Evolutionary conservation across 495 filamentous ascomycete genomes (phyloP), one percentile per base, ranked within the genome.

Genomic region (Penicillium angulare): DNA sequence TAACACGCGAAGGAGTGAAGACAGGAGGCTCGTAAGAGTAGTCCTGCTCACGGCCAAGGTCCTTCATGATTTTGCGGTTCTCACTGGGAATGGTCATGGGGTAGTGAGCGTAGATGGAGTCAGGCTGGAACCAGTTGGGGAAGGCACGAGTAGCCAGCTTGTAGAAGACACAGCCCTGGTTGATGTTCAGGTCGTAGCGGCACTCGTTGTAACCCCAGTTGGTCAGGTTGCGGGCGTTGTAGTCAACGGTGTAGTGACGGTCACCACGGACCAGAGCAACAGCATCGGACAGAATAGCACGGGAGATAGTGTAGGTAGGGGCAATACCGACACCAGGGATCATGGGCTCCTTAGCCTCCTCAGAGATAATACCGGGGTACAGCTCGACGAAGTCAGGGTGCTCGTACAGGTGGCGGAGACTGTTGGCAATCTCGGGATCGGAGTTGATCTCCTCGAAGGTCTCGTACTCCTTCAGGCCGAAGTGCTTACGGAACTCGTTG

Each of bases 91-190:
- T 84, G 5, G 87, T 89, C 81, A 95, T 87, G 4, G 90, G 90
- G 61, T 88, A 93, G 57, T 90, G 87, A n/a, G 88, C 88, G 52
- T 93, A 95, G 50, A 92, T 83, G 1, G 87, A 91, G 67, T 93
- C 86, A 23, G 72, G 61, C 64, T 84, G 86, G 81, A 88, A 92
- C 63, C 85, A 82, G 54, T 86, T 80, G 2, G 90, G 90, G 77
- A 95, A 90, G 2, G 89, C 86, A 17, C 86, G 79, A 40, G 86
- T 69, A 43, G 89, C 84, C 44, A 95, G 75, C 72, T 92, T 95
- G 73, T 92, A 92, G 65, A 92, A 84, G 3, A 92, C 86, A 54
- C 86, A 89, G 17, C 90, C 90, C 59, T 92, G 83, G 59, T 91
- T 83, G 59, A 91, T 69, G 58, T 84, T 88, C 17, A 78, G 66